Conservation (phyloP, 805 yeast species). For the Cyberlindnera americana region DNA sequence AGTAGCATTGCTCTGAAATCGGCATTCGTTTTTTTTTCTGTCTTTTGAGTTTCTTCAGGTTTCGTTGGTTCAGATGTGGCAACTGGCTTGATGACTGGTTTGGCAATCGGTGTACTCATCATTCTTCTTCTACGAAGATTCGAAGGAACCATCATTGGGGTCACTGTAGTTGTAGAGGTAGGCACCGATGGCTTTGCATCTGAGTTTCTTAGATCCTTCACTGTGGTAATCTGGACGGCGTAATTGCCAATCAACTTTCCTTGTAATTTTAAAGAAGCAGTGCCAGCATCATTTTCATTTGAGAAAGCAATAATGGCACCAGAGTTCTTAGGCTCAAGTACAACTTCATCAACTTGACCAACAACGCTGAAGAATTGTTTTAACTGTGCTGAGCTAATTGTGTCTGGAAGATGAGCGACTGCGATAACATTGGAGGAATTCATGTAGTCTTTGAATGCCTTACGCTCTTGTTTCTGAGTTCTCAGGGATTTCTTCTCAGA, state of each 20-base stretch:
- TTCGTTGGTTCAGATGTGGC: not conserved
- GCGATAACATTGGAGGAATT: conserved; percentile 24
- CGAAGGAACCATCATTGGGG: conserved; percentile 11
- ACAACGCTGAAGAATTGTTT: conserved; percentile 27
- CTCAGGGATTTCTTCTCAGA: conserved; percentile 40
- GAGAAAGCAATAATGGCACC: conserved; percentile 51
- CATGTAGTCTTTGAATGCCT: conserved; percentile 19
- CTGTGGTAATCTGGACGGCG: conserved; percentile 31
- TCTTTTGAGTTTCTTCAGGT: conserved; percentile 1
- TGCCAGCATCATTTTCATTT: conserved; percentile 45
- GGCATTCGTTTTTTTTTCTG: conserved; percentile 19
- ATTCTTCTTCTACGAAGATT: conserved; percentile 9
- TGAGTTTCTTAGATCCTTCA: conserved; percentile 28
- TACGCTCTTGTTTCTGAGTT: conserved; percentile 29
- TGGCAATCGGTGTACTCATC: no score
- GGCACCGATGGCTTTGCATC: not conserved
- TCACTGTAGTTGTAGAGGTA: not conserved
- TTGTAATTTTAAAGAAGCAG: conserved; percentile 41
- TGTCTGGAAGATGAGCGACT: conserved; percentile 32
- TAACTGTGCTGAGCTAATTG: conserved; percentile 36
- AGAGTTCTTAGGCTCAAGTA: conserved; percentile 41
- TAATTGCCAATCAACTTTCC: conserved; percentile 37
- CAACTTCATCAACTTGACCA: conserved; percentile 40
- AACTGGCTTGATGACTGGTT: not conserved
- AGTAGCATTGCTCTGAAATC: conserved; percentile 27